Evolutionary conservation across 805 yeast species (phyloP).

Genomic region (Tetrapisispora fleetii): DNA sequence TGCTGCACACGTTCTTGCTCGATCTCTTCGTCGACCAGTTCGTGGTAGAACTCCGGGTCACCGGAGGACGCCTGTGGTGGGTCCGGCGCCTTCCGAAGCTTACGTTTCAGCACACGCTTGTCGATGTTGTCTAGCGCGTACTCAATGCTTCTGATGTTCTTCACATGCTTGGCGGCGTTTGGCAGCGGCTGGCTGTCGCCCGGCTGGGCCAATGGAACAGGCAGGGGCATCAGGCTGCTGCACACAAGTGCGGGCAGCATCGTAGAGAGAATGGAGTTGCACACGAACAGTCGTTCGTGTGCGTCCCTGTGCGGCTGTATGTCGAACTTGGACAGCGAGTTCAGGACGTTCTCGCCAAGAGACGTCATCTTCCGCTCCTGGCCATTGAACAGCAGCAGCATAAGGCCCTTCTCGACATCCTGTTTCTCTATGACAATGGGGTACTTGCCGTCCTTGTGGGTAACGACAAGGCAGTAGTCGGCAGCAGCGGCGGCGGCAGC

Average conservation of each 20-base stretch:
- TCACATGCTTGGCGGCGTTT: not conserved
- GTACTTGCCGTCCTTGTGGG: conserved; percentile 2
- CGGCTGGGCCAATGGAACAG: not conserved
- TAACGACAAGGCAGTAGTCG: not conserved
- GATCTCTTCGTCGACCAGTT: not conserved
- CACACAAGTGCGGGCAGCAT: not conserved
- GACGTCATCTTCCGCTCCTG: not conserved
- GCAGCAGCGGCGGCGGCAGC: not conserved
- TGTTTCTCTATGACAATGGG: conserved; percentile 18
- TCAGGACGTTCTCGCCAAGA: conserved; percentile 6
- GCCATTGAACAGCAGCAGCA: conserved; percentile 5
- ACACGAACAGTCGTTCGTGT: not conserved
- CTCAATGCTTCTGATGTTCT: not conserved
- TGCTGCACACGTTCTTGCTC: not conserved
- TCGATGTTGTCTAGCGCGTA: not conserved
- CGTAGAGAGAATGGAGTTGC: not conserved
- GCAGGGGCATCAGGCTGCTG: not conserved
- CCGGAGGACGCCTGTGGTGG: not conserved
- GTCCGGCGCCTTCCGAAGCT: not conserved
- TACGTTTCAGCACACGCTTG: not conserved
- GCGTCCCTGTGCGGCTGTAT: conserved; percentile 6
- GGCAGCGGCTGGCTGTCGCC: not conserved
- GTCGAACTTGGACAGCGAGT: conserved; percentile 18
- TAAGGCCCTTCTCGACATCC: conserved; percentile 8
- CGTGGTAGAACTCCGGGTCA: not conserved